A percentile compares a stretch with the other conserved stretches of the same genome.
Evolutionary conservation across 1,284 basidiomycete genomes (phyloP).

Genomic region (Rhizoctonia solani): DNA sequence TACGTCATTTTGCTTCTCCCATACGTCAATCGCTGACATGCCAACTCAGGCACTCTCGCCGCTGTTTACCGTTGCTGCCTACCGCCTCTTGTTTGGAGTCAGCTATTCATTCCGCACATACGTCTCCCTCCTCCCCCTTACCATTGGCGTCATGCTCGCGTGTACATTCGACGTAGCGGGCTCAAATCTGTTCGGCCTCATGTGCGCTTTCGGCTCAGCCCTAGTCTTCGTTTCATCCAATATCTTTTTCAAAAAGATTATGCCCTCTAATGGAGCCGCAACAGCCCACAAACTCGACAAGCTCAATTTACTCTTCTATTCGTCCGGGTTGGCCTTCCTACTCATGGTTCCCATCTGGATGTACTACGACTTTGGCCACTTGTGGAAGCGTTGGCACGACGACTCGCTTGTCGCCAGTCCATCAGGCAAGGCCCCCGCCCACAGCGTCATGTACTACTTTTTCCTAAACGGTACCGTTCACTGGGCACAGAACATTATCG

Average conservation of each 20-base stretch:
- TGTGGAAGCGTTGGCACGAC: constrained; percentile 52
- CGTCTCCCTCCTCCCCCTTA: constrained; percentile 91
- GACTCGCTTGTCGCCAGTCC: constrained; percentile 47
- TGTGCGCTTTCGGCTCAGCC: constrained; percentile 93
- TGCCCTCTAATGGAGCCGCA: constrained; percentile 61
- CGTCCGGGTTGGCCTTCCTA: constrained; percentile 90
- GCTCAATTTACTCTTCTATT: constrained; percentile 94
- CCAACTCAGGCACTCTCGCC: constrained; percentile 83
- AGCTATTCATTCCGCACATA: constrained; percentile 93
- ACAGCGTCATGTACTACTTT: constrained; percentile 74
- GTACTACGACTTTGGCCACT: constrained; percentile 79
- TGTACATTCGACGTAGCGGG: constrained; percentile 91
- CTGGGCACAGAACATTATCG: constrained; percentile 96
- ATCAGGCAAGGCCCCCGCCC: constrained; percentile 45
- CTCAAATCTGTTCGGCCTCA: constrained; percentile 79
- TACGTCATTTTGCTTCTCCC: constrained; percentile 48
- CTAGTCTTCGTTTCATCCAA: constrained; percentile 97
- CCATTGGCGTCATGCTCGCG: constrained; percentile 95
- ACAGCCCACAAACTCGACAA: constrained; percentile 88
- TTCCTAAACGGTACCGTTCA: constrained; percentile 94
- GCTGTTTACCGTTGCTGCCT: constrained; percentile 94
- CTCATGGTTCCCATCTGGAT: constrained; percentile 95
- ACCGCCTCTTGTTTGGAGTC: constrained; percentile 89
- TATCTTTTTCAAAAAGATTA: constrained; percentile 99
- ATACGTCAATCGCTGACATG: not conserved